Evolutionary conservation across 768 basidiomycete genomes (phyloP), one percentile per base, ranked within the genome.

Genomic region (Daedalea quercina): DNA sequence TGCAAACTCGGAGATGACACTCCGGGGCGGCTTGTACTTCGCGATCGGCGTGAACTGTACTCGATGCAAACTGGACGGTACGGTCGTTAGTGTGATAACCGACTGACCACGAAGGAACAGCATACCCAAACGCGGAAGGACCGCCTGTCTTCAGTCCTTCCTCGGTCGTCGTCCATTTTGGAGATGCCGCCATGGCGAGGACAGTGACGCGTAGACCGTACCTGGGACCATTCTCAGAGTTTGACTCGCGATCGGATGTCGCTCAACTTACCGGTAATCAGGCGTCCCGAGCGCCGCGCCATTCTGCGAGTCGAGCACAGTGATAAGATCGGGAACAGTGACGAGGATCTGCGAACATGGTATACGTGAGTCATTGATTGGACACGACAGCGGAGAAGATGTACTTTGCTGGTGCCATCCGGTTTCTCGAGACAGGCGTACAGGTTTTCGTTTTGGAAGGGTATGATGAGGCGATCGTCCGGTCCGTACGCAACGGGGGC

Each of bases 391-490:
- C 33, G 20, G 33, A 4, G 7, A 60, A 47, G 55, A 51, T n/a
- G 47, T 45, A 41, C 70, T 67, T 56, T 72, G 65, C 41, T 62
- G 54, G 46, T 61, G 42, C 19, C 70, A 66, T 50, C 73, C 2
- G 64, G 54, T 23, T 56, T 56, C 26, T 57, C 54, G 19, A 60
- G 57, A 54, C 75, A 74, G 6, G 77, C 80, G 40, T 72, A 75
- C 13, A 82, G 61, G 63, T 82, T 81, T 59, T 82, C 81, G 60
- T 82, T 82, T 65, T 82, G 78, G 69, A 84, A 84, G 12, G 81
- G 79, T 53, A 83, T 76, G 12, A 70, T 57, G 47, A 83, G 62
- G 2, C 63, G 56, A 51, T 65, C 58, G 42, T 66, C 62, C 34
- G 63, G 58, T 19, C 49, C 51, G 37, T 46, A 31, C 43, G 26